Conservation (phyloP, 441 rosid genomes). For the Croton laevigatus region DNA sequence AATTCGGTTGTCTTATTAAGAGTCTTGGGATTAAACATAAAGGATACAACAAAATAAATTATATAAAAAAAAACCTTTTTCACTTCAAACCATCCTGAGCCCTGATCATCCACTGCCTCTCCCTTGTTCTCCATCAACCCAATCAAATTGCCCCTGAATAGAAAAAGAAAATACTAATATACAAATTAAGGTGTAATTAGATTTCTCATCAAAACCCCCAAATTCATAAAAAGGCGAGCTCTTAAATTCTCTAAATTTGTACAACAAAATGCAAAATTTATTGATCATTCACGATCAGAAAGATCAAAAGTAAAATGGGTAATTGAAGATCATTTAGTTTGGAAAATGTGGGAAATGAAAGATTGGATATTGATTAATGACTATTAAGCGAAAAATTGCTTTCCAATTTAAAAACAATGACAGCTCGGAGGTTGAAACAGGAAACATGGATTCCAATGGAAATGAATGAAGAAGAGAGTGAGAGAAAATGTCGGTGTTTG, state of each 20-base stretch:
- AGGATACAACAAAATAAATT: slow-evolving; percentile 8
- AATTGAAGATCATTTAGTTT: slow-evolving; percentile 8
- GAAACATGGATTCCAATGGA: background rate
- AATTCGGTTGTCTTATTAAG: background rate
- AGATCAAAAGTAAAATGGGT: slow-evolving; percentile 23
- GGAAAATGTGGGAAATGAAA: slow-evolving; percentile 2
- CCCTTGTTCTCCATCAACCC: slow-evolving; percentile 48
- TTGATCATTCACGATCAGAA: slow-evolving; percentile 20
- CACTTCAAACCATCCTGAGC: slow-evolving; percentile 72
- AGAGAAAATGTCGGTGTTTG: background rate
- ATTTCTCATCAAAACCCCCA: slow-evolving; percentile 20
- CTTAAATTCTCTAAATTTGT: slow-evolving; percentile 9
- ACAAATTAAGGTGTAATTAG: slow-evolving; percentile 3
- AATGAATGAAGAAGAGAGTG: background rate
- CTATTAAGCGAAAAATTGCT: background rate
- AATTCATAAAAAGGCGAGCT: slow-evolving; percentile 6
- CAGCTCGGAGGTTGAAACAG: slow-evolving; percentile 1
- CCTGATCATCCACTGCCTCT: slow-evolving; percentile 60
- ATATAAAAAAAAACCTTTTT: slow-evolving; percentile 48
- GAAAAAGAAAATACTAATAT: slow-evolving; percentile 13
- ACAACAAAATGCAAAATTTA: slow-evolving; percentile 22
- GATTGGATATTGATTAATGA: slow-evolving; percentile 9
- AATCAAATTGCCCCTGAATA: slow-evolving; percentile 15
- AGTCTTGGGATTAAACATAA: background rate
- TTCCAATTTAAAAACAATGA: slow-evolving; percentile 2